Evolutionary conservation across 805 yeast species (phyloP).

Genomic region (Phaffomyces thermotolerans): DNA sequence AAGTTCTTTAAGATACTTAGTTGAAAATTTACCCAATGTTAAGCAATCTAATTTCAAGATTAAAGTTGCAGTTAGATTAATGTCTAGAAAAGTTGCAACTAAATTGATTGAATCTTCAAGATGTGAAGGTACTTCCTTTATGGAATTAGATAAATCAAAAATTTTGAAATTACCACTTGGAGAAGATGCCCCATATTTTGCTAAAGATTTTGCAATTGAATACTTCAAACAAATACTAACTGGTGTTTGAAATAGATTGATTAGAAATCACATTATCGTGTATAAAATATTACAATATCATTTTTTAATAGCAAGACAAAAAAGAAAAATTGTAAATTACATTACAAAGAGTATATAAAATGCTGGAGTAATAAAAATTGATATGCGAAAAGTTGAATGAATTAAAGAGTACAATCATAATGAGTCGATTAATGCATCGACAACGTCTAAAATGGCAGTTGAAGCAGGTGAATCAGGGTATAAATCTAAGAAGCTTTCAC

Average conservation of each 20-base stretch:
- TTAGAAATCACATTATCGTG: too few relatives aligned
- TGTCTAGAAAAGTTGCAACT: conserved; percentile 39
- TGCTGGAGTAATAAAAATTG: neutral
- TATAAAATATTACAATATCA: too few relatives aligned
- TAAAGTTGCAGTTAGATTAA: conserved; percentile 45
- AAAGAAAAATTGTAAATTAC: neutral
- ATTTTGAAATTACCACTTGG: conserved; percentile 36
- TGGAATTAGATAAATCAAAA: conserved; percentile 25
- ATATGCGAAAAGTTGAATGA: neutral
- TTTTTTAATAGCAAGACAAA: neutral
- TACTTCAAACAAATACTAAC: conserved; percentile 6
- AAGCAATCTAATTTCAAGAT: conserved; percentile 29
- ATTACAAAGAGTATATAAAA: neutral
- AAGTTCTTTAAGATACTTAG: conserved; percentile 31
- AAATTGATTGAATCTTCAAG: conserved; percentile 10
- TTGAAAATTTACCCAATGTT: conserved; percentile 39
- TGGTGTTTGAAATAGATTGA: conserved; percentile 2
- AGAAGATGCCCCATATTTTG: conserved; percentile 23
- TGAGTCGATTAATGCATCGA: conserved; percentile 58
- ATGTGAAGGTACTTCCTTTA: conserved; percentile 9
- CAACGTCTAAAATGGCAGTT: conserved; percentile 76
- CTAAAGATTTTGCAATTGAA: conserved; percentile 7
- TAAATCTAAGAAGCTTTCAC: conserved; percentile 73
- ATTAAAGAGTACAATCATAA: neutral
- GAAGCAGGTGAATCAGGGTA: conserved; percentile 94